Base-by-base conservation (phyloP, 306 rosid species). In the Medicago lupulina region DNA sequence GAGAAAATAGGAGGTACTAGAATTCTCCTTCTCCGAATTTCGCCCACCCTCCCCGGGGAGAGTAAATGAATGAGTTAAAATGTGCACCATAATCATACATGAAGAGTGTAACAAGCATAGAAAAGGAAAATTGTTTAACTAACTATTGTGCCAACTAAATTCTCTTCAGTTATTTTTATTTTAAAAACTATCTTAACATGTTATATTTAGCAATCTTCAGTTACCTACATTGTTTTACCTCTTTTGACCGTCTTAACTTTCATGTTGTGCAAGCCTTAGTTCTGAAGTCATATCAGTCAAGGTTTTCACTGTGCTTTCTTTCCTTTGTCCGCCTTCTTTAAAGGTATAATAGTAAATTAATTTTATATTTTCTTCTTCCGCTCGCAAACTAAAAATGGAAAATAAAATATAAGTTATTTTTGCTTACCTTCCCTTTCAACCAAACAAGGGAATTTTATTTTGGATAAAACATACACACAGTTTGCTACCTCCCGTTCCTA, bases 21-120 rank as follows among this genome's bases (percentile, higher is more conserved):
- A 44, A 44, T 14, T 44, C 6, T n/a, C 50, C n/a, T 10, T 11
- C 5, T 9, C 50, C 50, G 1, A 44, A 44, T 44, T 25, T 25
- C 3, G 28, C 28, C 28, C 28, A 25, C 28, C 28, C 28, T 25
- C 28, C 2, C 28, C 28, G 0, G 28, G 28, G 28, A 3, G 2
- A 3, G 3, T n/a, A n/a, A n/a, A 3, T 25, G 15, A 14, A 49
- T 49, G 8, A 14, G 8, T 49, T 49, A 67, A 46, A 68, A 46
- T 7, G 31, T 13, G 62, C 15, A 38, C 2, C 64, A 68, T 23
- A 75, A 51, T 43, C 64, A 83, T 23, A 63, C 44, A 8, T 69
- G 74, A 70, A 70, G 18, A 28, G 60, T 66, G 16, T 59, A 59
- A 64, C 38, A 73, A 40, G 59, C 71, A 66, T 38, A 14, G 8